phyloP scores from a whole-genome alignment of 805 yeast species.

The Wickerhamomyces chambardii region DNA sequence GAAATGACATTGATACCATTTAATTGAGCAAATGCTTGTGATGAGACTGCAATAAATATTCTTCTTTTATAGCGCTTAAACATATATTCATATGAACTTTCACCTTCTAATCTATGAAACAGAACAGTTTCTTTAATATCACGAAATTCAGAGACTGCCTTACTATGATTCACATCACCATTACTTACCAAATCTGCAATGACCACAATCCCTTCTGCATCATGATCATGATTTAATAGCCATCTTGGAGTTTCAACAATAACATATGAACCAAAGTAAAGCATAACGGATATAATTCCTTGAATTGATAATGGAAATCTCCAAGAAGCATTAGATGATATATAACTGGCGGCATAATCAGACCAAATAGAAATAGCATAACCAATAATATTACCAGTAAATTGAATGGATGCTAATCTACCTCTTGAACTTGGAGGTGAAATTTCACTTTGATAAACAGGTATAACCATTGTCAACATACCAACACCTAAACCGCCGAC shows the following conservation, averaged over 20 bases:
- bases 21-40: slow-evolving; percentile 88
- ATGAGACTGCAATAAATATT: slow-evolving; percentile 79
- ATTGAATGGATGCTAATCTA: slow-evolving; percentile 76
- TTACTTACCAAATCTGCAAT: slow-evolving; percentile 76
- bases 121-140: slow-evolving; percentile 77
- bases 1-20: slow-evolving; percentile 91
- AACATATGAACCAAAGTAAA: slow-evolving; percentile 66
- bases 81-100: slow-evolving; percentile 64
- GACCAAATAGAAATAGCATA: slow-evolving; percentile 83
- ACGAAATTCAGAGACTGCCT: slow-evolving; percentile 66
- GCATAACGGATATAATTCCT: slow-evolving; percentile 58
- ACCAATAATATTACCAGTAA: slow-evolving; percentile 79
- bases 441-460: slow-evolving; percentile 83
- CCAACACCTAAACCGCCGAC: slow-evolving; percentile 88
- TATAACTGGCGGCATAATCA: slow-evolving; percentile 65
- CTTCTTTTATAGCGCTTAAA: slow-evolving; percentile 69
- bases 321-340: slow-evolving; percentile 61
- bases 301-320: slow-evolving; percentile 72
- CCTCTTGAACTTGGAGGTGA: slow-evolving; percentile 86
- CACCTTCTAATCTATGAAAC: slow-evolving; percentile 74
- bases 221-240: slow-evolving; percentile 75
- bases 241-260: slow-evolving; percentile 89
- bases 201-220: slow-evolving; percentile 75
- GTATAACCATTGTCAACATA: slow-evolving; percentile 72
- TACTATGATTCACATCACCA: slow-evolving; percentile 63